A percentile compares a stretch with the other conserved stretches of the same genome.
Conservation (phyloP, 2,329 filamentous ascomycete species). For the Trichophaea hybrida region DNA sequence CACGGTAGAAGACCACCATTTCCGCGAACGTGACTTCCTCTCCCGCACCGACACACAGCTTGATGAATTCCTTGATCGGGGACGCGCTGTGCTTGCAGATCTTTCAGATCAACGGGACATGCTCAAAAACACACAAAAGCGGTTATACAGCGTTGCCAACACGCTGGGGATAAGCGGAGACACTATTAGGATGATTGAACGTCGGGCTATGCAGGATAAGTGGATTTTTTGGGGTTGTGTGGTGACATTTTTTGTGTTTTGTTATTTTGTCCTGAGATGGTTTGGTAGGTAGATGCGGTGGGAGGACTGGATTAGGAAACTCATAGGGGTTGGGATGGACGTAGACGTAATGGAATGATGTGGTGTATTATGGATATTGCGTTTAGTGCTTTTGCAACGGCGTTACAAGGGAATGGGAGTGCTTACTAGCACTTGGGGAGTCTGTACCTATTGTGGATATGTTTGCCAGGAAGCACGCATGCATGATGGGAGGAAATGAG, state of each 20-base stretch:
- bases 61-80: slow-evolving; percentile 86
- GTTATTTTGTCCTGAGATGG: slow-evolving; percentile 78
- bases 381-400: not conserved
- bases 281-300: slow-evolving; percentile 41
- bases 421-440: not conserved
- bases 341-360: not conserved
- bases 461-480: too few species aligned
- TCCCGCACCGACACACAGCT: slow-evolving; percentile 65
- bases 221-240: slow-evolving; percentile 93
- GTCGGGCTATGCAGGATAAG: slow-evolving; percentile 84
- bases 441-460: not conserved
- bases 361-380: not conserved
- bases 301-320: not conserved
- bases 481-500: too few species aligned
- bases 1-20: slow-evolving; percentile 43
- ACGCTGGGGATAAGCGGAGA: slow-evolving; percentile 87
- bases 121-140: slow-evolving; percentile 83
- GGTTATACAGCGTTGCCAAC: slow-evolving; percentile 82
- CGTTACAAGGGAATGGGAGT: not conserved
- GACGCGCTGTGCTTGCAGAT: slow-evolving; percentile 78
- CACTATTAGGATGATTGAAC: slow-evolving; percentile 92
- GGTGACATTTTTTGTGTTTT: slow-evolving; percentile 75
- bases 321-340: not conserved
- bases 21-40: slow-evolving; percentile 84
- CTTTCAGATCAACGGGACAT: slow-evolving; percentile 82